Evolutionary conservation across 257 asterid genomes (phyloP).

Genomic region (Salvia hispanica): DNA sequence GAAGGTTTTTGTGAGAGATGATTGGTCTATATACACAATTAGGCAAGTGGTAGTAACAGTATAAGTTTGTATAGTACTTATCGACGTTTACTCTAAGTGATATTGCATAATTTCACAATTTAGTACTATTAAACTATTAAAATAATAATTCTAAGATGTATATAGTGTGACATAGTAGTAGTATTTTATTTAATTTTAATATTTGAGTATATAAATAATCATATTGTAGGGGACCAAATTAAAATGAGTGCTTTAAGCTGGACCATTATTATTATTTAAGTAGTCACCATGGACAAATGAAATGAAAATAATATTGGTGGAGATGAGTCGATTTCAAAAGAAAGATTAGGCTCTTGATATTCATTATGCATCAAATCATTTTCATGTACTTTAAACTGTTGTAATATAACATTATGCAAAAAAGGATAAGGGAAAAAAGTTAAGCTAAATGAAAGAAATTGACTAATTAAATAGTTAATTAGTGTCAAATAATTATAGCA

Average conservation of each 20-base stretch:
- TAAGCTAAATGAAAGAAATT: background rate
- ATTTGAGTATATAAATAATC: background rate
- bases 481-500: background rate
- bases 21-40: conserved; percentile 12
- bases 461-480: background rate
- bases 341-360: too few relatives aligned
- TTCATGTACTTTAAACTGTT: too few relatives aligned
- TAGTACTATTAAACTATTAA: too few relatives aligned
- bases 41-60: conserved; percentile 7
- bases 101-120: too few relatives aligned
- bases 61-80: background rate
- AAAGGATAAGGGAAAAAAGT: too few relatives aligned
- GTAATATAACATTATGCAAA: too few relatives aligned
- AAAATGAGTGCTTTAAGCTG: background rate
- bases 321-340: conserved; percentile 13
- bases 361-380: too few relatives aligned
- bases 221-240: conserved; percentile 28
- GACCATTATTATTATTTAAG: background rate
- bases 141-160: too few relatives aligned
- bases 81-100: too few relatives aligned
- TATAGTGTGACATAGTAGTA: too few relatives aligned
- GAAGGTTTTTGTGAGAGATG: background rate
- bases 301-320: background rate
- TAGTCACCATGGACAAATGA: background rate
- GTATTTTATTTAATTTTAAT: too few relatives aligned